Base-by-base conservation (phyloP, 78 protist genomes). In the Dictyostelium brefeldianum region DNA sequence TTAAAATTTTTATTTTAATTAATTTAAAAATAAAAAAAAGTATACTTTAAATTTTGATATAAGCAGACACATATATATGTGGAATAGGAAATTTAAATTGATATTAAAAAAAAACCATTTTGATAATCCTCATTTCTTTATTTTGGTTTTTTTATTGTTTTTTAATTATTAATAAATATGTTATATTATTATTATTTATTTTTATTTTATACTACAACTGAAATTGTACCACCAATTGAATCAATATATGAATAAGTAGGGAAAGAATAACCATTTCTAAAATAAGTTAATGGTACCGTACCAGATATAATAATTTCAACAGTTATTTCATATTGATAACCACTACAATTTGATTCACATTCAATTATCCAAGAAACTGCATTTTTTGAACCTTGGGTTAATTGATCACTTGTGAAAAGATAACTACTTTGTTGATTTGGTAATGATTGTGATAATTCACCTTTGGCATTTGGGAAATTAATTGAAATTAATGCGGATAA, bases 171-270 rank as follows among this genome's bases (percentile, higher is more conserved):
- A 14, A 57, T 57, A 11, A 11, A 4, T 14, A 18, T 36, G 43
- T 36, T 36, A 36, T 36, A 59, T 59, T 6, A 7, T n/a, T 8
- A 18, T n/a, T n/a, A 17, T 36, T 46, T 3, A 43, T 51, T 56
- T 51, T 51, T 15, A 0, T 22, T 46, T 46, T 48, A 46, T 15
- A 36, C n/a, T n/a, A 29, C 18, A 9, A 18, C 29, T n/a, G 57
- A 46, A 11, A 64, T 3, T 3, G 89, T 48, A 9, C 17, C 18
- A 36, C 89, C 89, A 81, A 81, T 51, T n/a, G 50, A 54, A 81
- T 81, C 89, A 10, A 81, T 81, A 65, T 67, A 81, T 3, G 22
- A 41, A 67, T 81, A 81, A 46, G 89, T 54, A 47, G 89, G 78
- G 59, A 64, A 81, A 25, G 64, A 65, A 46, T 20, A 36, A 67